Base-by-base conservation (phyloP, 192 early-diverging fungal genomes). In the Podila epicladia region DNA sequence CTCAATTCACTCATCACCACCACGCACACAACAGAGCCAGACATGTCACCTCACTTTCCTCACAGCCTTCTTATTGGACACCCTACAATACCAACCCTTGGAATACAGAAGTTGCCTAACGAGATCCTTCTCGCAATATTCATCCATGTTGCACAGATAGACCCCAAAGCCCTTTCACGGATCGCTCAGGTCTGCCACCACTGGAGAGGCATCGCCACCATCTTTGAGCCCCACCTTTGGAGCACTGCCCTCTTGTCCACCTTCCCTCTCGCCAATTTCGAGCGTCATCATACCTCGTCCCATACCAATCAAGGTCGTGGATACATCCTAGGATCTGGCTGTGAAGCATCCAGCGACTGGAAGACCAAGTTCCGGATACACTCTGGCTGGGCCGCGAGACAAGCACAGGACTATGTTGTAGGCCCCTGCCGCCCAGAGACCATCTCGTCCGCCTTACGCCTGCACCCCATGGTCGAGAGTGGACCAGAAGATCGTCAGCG, bases 41-140 rank as follows among this genome's bases (percentile, higher is more conserved):
- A 45, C 19, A 55, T 55, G 24, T 12, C 8, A 55, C 53, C n/a
- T 24, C 22, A 7, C 11, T 55, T 22, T 2, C 51, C 51, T 22
- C 22, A 55, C 53, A 22, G 0, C 4, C 24, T 12, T 24, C 19
- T 24, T 3, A 22, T 9, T 8, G 24, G 24, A 6, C 8, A 3
- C 24, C 24, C 24, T 22, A 55, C 24, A n/a, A 4, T 20, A 55
- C 53, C 53, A 8, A 17, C 53, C 67, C 17, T n/a, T 7, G 9
- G 12, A 9, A 41, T 9, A 8, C 5, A 32, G 4, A n/a, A 19
- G 12, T 64, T 79, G 8, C 76, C 76, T 2, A 79, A 57, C 17
- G 76, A 79, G 55, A 6, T 79, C 2, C 59, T 79, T 28, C 59
- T 79, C 9, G 51, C 63, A 5, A 58, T 79, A 9, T 72, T 79